Conservation (phyloP, 495 filamentous ascomycete species). For the Aspergillus ostianus region DNA sequence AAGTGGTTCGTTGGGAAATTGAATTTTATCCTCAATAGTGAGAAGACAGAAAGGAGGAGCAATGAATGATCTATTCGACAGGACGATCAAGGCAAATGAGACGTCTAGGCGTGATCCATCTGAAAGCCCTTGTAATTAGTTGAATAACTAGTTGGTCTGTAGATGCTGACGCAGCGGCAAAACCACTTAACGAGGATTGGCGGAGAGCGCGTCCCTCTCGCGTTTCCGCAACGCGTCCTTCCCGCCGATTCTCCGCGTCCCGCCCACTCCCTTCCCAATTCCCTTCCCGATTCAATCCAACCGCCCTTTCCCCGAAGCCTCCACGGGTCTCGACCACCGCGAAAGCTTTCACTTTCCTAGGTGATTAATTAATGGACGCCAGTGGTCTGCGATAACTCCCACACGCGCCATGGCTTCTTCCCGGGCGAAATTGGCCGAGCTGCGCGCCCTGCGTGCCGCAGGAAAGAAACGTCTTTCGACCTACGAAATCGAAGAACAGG, state of each 20-base stretch:
- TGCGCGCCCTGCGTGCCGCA: constrained; percentile 77
- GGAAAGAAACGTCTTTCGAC: constrained; percentile 86
- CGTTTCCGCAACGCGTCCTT: constrained; percentile 23
- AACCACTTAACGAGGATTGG: constrained; percentile 28
- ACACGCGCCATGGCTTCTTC: constrained; percentile 35
- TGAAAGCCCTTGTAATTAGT: not conserved
- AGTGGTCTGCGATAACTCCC: constrained; percentile 11
- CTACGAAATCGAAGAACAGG: constrained; percentile 86
- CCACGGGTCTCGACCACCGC: constrained; percentile 1
- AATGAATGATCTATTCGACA: not conserved
- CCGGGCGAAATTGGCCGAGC: constrained; percentile 65
- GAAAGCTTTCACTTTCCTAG: not conserved
- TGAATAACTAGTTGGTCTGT: not conserved
- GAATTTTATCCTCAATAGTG: not conserved
- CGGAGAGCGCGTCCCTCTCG: constrained; percentile 24
- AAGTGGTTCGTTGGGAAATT: not conserved
- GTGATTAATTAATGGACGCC: constrained; percentile 15
- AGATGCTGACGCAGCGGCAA: too few relatives aligned
- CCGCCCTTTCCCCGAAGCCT: constrained; percentile 15
- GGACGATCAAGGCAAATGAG: not conserved
- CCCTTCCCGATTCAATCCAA: constrained; percentile 5
- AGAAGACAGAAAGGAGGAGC: not conserved
- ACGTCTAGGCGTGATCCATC: not conserved
- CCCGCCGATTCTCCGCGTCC: constrained; percentile 15
- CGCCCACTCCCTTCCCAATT: not conserved